Evolutionary conservation across 768 basidiomycete species (phyloP).

Genomic region (Lentinus brumalis): DNA sequence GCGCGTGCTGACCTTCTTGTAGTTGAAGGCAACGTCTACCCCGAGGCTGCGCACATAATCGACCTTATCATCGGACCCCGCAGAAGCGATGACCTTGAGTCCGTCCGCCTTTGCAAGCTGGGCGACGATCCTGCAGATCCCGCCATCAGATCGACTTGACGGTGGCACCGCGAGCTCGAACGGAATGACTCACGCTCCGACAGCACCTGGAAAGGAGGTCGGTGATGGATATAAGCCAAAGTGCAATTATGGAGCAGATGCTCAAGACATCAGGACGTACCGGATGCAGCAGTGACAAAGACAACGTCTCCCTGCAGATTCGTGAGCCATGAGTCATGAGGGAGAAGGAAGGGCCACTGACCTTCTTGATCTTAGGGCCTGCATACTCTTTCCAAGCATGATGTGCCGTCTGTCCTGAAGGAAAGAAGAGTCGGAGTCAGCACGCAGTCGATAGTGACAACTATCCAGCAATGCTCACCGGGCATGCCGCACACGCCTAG

Average conservation of each 20-base stretch:
- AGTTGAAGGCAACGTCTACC: conserved; percentile 73
- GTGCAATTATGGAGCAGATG: no score
- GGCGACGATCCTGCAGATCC: conserved; percentile 29
- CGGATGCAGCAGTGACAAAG: conserved; percentile 50
- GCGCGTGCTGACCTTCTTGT: conserved; percentile 57
- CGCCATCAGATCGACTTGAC: not conserved
- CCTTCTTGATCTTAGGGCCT: conserved; percentile 38
- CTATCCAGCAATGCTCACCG: conserved; percentile 15
- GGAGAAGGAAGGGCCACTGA: conserved; percentile 16
- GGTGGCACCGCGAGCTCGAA: not conserved
- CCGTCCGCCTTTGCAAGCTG: conserved; percentile 48
- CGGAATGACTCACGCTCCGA: conserved; percentile 55
- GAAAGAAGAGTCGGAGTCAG: not conserved
- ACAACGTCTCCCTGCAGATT: conserved; percentile 45
- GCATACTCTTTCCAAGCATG: conserved; percentile 45
- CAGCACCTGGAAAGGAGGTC: conserved; percentile 36
- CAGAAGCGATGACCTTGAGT: conserved; percentile 67
- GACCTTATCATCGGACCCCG: conserved; percentile 77
- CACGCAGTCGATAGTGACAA: no score
- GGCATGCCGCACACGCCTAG: conserved; percentile 53
- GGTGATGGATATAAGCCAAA: no score
- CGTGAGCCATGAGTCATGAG: no score
- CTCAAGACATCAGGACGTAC: conserved; percentile 15
- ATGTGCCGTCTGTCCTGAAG: conserved; percentile 35
- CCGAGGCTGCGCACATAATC: conserved; percentile 60